A percentile compares a stretch with the other conserved stretches of the same genome.
Conservation (phyloP, 139 green algal species). For the Pseudopediastrum boryanum region DNA sequence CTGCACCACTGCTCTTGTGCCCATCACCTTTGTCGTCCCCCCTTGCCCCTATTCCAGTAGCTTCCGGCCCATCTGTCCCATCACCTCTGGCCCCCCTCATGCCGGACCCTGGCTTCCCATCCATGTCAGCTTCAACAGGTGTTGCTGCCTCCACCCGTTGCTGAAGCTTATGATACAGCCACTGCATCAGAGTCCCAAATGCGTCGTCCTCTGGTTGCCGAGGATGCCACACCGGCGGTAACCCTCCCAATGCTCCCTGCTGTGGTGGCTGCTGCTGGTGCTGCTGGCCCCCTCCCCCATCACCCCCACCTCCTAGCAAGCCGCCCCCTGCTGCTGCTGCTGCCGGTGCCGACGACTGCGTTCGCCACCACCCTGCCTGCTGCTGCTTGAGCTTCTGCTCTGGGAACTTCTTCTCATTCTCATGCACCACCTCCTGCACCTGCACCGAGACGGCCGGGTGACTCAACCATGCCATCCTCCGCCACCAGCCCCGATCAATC, state of each 20-base stretch:
- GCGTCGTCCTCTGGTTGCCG: conserved; percentile 53
- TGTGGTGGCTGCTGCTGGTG: not conserved
- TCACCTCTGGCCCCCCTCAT: no score
- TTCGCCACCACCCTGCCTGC: conserved; percentile 3
- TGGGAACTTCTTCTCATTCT: conserved; percentile 16
- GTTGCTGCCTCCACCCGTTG: no score
- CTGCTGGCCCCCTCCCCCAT: not conserved
- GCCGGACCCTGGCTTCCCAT: no score
- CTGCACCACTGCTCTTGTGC: no score
- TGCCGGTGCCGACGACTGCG: not conserved
- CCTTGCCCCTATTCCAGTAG: no score
- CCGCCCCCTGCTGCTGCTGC: not conserved
- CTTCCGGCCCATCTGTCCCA: no score
- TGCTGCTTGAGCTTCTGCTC: conserved; percentile 13
- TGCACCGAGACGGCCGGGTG: conserved; percentile 38
- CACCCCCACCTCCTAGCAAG: not conserved
- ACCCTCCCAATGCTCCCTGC: not conserved
- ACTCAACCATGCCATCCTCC: conserved; percentile 50
- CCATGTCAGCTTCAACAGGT: no score
- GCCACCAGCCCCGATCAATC: conserved; percentile 51
- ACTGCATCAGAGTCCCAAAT: conserved; percentile 68
- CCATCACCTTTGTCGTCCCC: no score
- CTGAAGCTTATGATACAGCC: conserved; percentile 31
- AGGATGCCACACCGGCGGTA: not conserved
- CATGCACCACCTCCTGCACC: not conserved